Base-by-base conservation (phyloP, 257 asterid genomes). In the Fraxinus americana region DNA sequence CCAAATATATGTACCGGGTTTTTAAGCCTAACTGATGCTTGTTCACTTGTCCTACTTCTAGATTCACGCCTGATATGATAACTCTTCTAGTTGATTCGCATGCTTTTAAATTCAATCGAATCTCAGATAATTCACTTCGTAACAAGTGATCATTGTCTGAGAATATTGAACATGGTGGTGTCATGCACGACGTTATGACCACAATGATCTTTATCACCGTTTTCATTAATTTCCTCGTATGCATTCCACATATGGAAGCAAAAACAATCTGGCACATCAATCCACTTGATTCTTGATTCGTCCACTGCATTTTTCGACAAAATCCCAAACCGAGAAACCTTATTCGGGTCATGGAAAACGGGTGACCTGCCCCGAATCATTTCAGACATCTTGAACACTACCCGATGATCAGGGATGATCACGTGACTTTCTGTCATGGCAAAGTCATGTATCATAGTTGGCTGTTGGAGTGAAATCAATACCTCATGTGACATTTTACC, bases 391-490 rank as follows among this genome's bases (percentile, higher is more conserved):
- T 87, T 88, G 89, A 91, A 88, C 8, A 82, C 85, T 76, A 91
- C 78, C 21, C 89, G 94, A 36, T 88, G 90, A 77, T 91, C 96
- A 71, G 96, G 94, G 77, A 91, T 86, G 75, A 91, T 81, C 80
- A 91, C 89, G 82, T 88, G 86, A 73, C 45, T 80, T 77, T 84
- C 81, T 17, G 94, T 87, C 16, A 88, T 63, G 34, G 91, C 86
- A 39, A 91, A 89, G 78, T 91, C 96, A 74, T 91, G 94, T 17
- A 91, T 77, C 94, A 91, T 85, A 39, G 92, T 82, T 0, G 94
- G 89, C 11, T 80, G 70, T 29, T 39, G 43, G 36, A 90, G 85
- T 23, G 85, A 70, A 7, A 90, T 85, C 2, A 84, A 66, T 1
- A 90, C 65, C 77, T 90, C 95, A 79, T 86, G 83, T 80, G 84